A percentile compares a stretch with the other conserved stretches of the same genome.
Evolutionary conservation across 208 protist species (phyloP).

Genomic region (Trypanosoma melophagium): DNA sequence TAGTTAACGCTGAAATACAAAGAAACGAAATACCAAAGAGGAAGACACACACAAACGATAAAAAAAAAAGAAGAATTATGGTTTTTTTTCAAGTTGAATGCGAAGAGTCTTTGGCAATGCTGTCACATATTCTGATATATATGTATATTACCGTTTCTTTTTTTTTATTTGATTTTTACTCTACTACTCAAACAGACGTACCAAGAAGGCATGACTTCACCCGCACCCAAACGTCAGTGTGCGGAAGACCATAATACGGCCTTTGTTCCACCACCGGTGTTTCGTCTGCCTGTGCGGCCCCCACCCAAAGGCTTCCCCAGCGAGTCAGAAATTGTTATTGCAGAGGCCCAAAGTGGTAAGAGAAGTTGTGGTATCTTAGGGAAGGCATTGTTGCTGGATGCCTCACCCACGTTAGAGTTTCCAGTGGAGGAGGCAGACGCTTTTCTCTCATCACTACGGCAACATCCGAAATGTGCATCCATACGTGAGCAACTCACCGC

Average conservation of each 20-base stretch:
- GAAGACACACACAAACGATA: too few species aligned
- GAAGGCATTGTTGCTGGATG: constrained; percentile 23
- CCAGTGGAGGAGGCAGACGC: constrained; percentile 6
- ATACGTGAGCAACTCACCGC: constrained; percentile 8
- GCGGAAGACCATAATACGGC: not conserved
- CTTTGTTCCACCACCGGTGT: constrained; percentile 20
- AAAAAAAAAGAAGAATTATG: too few species aligned
- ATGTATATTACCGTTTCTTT: not conserved
- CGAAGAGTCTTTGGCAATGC: too few species aligned
- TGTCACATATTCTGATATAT: too few species aligned
- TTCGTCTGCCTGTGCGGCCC: constrained; percentile 21
- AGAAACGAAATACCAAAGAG: too few species aligned
- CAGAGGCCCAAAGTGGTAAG: not conserved
- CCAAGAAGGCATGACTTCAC: not conserved
- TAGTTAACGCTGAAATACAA: too few species aligned
- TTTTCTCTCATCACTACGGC: constrained; percentile 12
- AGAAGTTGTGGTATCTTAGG: not conserved
- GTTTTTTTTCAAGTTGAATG: too few species aligned
- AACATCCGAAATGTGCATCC: constrained; percentile 15
- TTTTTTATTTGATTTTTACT: constrained; percentile 11
- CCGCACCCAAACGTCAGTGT: constrained; percentile 7
- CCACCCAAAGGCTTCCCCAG: constrained; percentile 24
- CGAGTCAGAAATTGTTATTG: constrained; percentile 15
- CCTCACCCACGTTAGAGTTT: constrained; percentile 30
- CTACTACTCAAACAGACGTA: not conserved